Evolutionary conservation across 371 early-diverging fungal genomes (phyloP), one percentile per base, ranked within the genome.

Genomic region (Smittium culicis): DNA sequence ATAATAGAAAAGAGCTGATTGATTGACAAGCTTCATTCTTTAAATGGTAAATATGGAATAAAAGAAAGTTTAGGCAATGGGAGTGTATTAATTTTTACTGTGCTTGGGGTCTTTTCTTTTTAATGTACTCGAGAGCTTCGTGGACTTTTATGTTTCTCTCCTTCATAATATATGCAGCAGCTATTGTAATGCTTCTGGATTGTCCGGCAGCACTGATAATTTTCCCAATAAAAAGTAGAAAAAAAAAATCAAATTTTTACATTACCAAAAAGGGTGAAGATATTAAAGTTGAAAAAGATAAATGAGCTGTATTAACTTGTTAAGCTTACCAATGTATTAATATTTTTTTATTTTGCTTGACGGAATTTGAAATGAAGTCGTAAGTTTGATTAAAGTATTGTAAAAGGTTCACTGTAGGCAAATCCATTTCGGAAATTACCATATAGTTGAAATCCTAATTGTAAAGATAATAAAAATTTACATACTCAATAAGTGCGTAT

Each of bases 311-410:
- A 73, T 75, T 5, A 76, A 70, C 35, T 75, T 72, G n/a, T n/a
- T n/a, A n/a, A 17, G 74, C 79, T 73, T 83, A 80, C 76, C 91
- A 90, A 67, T 90, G 88, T 0, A 89, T 82, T 32, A 89, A 77
- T 27, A 87, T 81, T 16, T 75, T 76, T 3, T 83, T 84, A 11
- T 78, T 78, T 11, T 61, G 71, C 0, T 71, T 74, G 29, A 85
- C 65, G 1, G 82, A 81, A 8, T 72, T 71, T 11, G 79, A 65
- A 28, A 87, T 88, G 71, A 86, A 91, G 20, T 66, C 74, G 66
- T 78, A 77, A 29, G 83, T 82, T 55, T 79, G 83, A 34, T 83
- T 78, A 68, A 91, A 88, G 68, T 88, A 77, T 69, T 87, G 82
- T 67, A 89, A 80, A 8, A 89, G 72, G 72, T 89, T 87, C 67